These are phyloP conservation scores for Starmerella apis DNA, from an alignment of 805 yeast genomes.

Conservation along the genomic window DNA sequence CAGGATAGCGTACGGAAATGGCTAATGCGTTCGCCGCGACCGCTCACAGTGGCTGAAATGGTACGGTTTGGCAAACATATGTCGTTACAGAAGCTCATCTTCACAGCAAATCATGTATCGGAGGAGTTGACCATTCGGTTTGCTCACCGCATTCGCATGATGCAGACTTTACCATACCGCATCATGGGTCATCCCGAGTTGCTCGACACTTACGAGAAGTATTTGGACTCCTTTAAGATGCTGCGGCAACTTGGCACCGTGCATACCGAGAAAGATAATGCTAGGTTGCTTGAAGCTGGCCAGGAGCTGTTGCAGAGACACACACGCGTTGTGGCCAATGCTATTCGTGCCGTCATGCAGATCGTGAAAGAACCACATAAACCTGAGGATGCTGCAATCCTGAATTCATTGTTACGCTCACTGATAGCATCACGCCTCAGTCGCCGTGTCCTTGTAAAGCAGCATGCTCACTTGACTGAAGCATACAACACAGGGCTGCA, in stretches of 20 bases:
- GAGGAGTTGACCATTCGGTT: conserved; percentile 75
- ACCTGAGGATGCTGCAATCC: conserved; percentile 46
- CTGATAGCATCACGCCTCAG: conserved; percentile 79
- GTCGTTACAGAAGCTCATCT: conserved; percentile 63
- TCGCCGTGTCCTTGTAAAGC: conserved; percentile 82
- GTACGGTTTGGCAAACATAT: conserved; percentile 79
- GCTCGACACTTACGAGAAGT: conserved; percentile 78
- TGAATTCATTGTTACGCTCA: conserved; percentile 67
- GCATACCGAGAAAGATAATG: conserved; percentile 62
- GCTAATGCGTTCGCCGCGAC: conserved; percentile 62
- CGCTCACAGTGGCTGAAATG: conserved; percentile 78
- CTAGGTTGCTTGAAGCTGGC: conserved; percentile 54
- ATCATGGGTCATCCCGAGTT: conserved; percentile 78
- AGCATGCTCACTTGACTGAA: conserved; percentile 70
- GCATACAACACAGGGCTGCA: conserved; percentile 37
- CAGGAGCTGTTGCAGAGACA: conserved; percentile 61
- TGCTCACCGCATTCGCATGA: conserved; percentile 65
- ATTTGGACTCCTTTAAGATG: conserved; percentile 76
- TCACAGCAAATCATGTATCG: conserved; percentile 81
- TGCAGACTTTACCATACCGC: conserved; percentile 74
- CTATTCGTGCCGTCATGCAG: conserved; percentile 89
- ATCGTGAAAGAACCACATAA: conserved; percentile 37
- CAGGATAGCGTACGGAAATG: conserved; percentile 60
- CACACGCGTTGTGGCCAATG: conserved; percentile 68
- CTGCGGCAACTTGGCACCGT: conserved; percentile 66